Evolutionary conservation across 352 stramenopile genomes (phyloP).

Genomic region (Phytophthora citricola): DNA sequence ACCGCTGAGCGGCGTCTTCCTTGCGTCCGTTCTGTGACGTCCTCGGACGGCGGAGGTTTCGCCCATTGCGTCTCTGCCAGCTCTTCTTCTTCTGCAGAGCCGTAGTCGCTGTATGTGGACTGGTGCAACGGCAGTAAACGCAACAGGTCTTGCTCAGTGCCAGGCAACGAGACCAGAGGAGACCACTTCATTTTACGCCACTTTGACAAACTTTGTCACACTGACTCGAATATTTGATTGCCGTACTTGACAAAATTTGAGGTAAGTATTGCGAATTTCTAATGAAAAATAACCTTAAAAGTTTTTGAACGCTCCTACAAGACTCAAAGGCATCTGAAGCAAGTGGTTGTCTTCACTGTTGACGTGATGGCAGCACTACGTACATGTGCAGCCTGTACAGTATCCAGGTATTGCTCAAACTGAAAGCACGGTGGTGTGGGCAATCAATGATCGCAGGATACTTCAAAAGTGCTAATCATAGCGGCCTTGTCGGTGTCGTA

Average conservation of each 20-base stretch:
- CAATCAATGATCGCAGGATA: not conserved
- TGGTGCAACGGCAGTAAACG: not conserved
- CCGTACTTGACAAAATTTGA: no score
- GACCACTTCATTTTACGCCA: not conserved
- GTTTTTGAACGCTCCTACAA: no score
- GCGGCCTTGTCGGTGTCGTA: not conserved
- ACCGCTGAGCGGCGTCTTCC: not conserved
- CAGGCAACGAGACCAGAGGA: not conserved
- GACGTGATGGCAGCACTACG: no score
- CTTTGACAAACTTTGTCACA: not conserved
- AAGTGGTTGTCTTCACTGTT: no score
- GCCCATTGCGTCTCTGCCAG: not conserved
- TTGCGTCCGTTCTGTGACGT: not conserved
- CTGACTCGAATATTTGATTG: not conserved
- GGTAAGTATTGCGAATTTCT: not conserved
- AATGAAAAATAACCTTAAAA: not conserved
- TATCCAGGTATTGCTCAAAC: not conserved
- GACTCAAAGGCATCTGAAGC: no score
- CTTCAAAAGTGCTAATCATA: conserved; percentile 8
- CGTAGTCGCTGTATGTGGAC: not conserved
- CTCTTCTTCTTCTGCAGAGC: not conserved
- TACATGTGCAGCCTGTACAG: no score
- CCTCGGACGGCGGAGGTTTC: not conserved
- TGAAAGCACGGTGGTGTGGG: not conserved
- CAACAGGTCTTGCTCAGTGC: not conserved